Conservation (phyloP, 1,284 basidiomycete species). For the Somion occarium region DNA sequence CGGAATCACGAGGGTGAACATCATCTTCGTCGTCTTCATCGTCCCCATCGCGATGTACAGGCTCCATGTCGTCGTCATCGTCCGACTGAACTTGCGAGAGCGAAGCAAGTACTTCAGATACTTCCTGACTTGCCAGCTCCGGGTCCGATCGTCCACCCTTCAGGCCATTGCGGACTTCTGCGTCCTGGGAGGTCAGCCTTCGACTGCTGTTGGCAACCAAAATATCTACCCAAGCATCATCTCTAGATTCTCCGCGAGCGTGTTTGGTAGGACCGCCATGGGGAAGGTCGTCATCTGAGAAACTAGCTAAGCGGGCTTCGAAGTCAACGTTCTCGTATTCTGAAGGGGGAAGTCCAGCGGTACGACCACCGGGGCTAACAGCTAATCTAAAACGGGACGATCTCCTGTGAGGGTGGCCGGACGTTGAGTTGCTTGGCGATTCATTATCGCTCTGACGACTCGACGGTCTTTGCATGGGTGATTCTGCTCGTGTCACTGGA, state of each 20-base stretch:
- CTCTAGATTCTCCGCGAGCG: constrained; percentile 50
- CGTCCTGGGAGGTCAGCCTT: constrained; percentile 59
- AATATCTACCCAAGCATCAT: constrained; percentile 82
- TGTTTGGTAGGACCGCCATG: constrained; percentile 36
- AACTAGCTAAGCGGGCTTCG: constrained; percentile 64
- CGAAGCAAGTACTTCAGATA: constrained; percentile 63
- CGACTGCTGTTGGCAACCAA: constrained; percentile 64
- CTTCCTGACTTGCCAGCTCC: constrained; percentile 66
- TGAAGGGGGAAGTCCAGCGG: constrained; percentile 50
- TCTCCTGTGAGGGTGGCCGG: constrained; percentile 19
- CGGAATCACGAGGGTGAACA: constrained; percentile 10
- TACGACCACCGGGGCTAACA: constrained; percentile 42
- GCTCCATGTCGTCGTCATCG: constrained; percentile 38
- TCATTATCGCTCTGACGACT: constrained; percentile 13
- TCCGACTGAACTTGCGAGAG: constrained; percentile 52
- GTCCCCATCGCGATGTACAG: constrained; percentile 30
- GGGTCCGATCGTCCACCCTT: constrained; percentile 52
- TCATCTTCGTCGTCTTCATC: constrained; percentile 4
- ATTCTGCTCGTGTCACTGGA: not conserved
- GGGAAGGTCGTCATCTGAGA: constrained; percentile 53
- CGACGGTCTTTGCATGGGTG: constrained; percentile 9
- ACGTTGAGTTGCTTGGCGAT: constrained; percentile 12
- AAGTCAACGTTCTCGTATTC: constrained; percentile 72
- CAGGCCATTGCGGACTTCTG: constrained; percentile 32
- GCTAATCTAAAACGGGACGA: constrained; percentile 60